Evolutionary conservation across 768 basidiomycete species (phyloP).

Genomic region (Collybia sp.): DNA sequence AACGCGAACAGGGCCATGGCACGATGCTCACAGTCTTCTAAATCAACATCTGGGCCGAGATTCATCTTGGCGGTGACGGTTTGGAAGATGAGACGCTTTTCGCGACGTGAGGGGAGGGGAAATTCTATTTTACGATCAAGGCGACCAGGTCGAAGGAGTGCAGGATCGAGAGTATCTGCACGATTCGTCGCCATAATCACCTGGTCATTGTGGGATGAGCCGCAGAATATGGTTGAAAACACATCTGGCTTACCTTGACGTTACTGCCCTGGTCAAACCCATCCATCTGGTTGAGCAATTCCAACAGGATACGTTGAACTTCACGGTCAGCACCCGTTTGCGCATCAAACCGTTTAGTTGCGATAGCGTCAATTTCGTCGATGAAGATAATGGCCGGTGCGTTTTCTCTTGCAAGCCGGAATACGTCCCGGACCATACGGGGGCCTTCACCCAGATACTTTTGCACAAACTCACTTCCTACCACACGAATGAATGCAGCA

Average conservation of each 20-base stretch:
- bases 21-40: constrained; percentile 85
- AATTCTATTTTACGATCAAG: constrained; percentile 99
- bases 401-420: constrained; percentile 96
- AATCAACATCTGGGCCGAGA: constrained; percentile 92
- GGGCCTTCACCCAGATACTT: constrained; percentile 99
- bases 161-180: constrained; percentile 96
- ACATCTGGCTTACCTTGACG: constrained; percentile 74
- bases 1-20: not conserved
- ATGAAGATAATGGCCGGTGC: constrained; percentile 99
- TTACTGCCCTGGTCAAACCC: constrained; percentile 99
- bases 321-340: constrained; percentile 99
- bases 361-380: constrained; percentile 98
- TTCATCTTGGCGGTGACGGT: constrained; percentile 98
- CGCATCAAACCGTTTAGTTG: constrained; percentile 98
- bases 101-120: constrained; percentile 88
- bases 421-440: constrained; percentile 99
- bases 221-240: not conserved
- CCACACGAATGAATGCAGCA: constrained; percentile 96
- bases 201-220: constrained; percentile 31
- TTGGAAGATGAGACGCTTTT: constrained; percentile 97
- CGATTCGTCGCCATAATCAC: constrained; percentile 99
- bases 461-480: constrained; percentile 98
- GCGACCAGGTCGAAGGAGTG: constrained; percentile 93
- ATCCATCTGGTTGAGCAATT: constrained; percentile 98
- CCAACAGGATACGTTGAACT: constrained; percentile 96